Evolutionary conservation across 805 yeast genomes (phyloP).

Genomic region (Saccharomycopsis babjevae): DNA sequence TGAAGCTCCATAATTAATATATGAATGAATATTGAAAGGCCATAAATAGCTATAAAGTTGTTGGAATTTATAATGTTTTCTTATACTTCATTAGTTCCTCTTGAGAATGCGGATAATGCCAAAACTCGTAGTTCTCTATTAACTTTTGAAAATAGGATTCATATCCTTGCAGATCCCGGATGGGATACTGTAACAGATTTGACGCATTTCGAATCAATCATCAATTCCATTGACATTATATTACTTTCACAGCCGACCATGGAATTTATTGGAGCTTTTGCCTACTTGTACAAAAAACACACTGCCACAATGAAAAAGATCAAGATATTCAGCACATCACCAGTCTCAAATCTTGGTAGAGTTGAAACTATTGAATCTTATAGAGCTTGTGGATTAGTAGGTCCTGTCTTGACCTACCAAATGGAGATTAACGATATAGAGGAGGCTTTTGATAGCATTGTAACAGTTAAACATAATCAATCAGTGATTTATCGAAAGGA

Average conservation of each 20-base stretch:
- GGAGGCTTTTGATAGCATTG: conserved; percentile 62
- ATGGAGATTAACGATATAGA: conserved; percentile 70
- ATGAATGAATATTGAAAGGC: too few species aligned
- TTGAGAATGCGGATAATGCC: conserved; percentile 12
- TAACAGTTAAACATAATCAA: conserved; percentile 70
- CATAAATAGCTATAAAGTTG: background rate
- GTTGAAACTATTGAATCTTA: conserved; percentile 78
- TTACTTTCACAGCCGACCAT: conserved; percentile 81
- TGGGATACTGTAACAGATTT: conserved; percentile 51
- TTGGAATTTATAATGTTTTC: conserved; percentile 18
- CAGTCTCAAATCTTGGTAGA: conserved; percentile 78
- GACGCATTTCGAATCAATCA: conserved; percentile 32
- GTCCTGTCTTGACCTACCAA: conserved; percentile 50
- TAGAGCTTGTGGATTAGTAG: conserved; percentile 60
- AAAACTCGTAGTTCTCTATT: conserved; percentile 37
- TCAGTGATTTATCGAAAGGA: conserved; percentile 52
- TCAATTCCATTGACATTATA: conserved; percentile 50
- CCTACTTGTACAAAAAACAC: conserved; percentile 44
- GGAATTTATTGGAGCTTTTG: conserved; percentile 72
- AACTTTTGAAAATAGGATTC: conserved; percentile 38
- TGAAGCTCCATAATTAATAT: background rate
- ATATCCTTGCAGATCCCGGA: conserved; percentile 42
- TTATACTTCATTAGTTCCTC: conserved; percentile 23
- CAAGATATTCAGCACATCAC: conserved; percentile 82
- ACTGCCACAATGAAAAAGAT: conserved; percentile 25